These are phyloP conservation scores for Diutina rugosa DNA, from an alignment of 1,139 yeast species.

Conservation along the genomic window DNA sequence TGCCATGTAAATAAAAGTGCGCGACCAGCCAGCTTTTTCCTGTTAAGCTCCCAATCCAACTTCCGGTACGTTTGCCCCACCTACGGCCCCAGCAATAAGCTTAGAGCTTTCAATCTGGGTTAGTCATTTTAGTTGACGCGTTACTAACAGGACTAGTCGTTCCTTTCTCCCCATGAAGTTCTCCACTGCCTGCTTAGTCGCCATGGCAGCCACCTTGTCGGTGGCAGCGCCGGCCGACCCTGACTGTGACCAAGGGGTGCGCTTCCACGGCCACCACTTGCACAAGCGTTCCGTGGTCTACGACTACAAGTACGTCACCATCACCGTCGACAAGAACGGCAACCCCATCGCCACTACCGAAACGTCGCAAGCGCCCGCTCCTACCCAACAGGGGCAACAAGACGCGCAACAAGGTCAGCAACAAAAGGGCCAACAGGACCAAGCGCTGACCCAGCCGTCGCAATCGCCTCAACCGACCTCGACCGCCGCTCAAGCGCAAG, in stretches of 20 bases:
- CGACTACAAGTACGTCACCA: slow-evolving; percentile 55
- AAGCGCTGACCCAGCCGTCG: slow-evolving; percentile 4
- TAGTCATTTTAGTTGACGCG: no score
- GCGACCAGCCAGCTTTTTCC: not conserved
- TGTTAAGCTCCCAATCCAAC: not conserved
- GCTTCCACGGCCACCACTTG: slow-evolving; percentile 36
- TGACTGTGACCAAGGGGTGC: slow-evolving; percentile 22
- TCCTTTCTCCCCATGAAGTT: slow-evolving; percentile 2
- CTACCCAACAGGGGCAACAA: slow-evolving; percentile 2
- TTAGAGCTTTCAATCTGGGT: no score
- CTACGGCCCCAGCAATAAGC: no score
- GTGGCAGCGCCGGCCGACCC: slow-evolving; percentile 6
- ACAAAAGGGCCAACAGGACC: slow-evolving; percentile 3
- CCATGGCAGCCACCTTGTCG: not conserved
- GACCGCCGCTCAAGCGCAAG: slow-evolving; percentile 4
- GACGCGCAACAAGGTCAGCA: slow-evolving; percentile 1
- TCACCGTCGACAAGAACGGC: slow-evolving; percentile 44
- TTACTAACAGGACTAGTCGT: not conserved
- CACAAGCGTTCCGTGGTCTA: slow-evolving; percentile 72
- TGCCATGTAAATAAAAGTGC: not conserved
- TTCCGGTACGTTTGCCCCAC: not conserved
- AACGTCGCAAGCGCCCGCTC: slow-evolving; percentile 5
- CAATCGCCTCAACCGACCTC: slow-evolving; percentile 5
- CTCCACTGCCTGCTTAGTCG: not conserved
- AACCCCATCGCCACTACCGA: slow-evolving; percentile 20